Evolutionary conservation across 345 rosid genomes (phyloP).

Genomic region (Salix brachista): DNA sequence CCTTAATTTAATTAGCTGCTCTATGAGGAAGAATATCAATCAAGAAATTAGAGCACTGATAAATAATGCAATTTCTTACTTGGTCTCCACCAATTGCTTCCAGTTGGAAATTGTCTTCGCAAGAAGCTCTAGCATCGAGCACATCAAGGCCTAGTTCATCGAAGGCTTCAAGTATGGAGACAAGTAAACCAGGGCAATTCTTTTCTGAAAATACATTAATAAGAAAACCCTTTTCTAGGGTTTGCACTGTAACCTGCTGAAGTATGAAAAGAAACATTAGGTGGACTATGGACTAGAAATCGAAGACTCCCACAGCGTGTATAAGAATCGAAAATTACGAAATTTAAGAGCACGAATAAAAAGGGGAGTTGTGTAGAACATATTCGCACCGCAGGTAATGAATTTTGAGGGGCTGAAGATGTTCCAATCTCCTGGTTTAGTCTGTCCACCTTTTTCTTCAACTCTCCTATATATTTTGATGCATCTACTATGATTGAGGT

Average conservation of each 20-base stretch:
- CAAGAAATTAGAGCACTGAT: not conserved
- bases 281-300: not conserved
- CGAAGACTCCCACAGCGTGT: not conserved
- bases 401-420: conserved; percentile 34
- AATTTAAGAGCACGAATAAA: not conserved
- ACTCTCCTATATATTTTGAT: conserved; percentile 71
- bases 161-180: conserved; percentile 71
- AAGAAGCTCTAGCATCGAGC: conserved; percentile 93
- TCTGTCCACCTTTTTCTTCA: conserved; percentile 65
- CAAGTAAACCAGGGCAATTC: conserved; percentile 75
- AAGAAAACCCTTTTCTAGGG: conserved; percentile 74
- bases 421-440: conserved; percentile 48
- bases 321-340: not conserved
- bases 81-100: conserved; percentile 68
- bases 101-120: conserved; percentile 62
- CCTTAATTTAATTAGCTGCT: not conserved
- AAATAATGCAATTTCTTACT: not conserved
- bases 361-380: not conserved
- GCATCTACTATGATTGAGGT: conserved; percentile 73
- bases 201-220: conserved; percentile 55
- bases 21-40: not conserved
- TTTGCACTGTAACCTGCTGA: conserved; percentile 71
- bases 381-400: conserved; percentile 36
- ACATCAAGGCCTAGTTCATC: conserved; percentile 76
- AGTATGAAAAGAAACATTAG: not conserved